Conservation (phyloP, 2,329 filamentous ascomycete genomes). For the Botrytis fragariae region DNA sequence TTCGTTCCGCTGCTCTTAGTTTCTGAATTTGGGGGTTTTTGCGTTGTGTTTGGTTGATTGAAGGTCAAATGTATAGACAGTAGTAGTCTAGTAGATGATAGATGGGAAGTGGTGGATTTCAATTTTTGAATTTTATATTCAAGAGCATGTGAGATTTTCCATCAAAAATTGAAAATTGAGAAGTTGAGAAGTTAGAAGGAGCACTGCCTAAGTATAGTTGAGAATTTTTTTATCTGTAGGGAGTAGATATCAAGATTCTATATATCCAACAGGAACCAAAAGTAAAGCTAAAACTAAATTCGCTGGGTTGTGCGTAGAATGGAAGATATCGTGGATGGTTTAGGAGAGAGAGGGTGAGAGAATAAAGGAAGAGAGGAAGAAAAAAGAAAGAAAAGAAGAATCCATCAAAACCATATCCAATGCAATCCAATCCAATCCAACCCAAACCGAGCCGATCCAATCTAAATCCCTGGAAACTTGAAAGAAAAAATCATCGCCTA, state of each 20-base stretch:
- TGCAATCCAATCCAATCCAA: neutral
- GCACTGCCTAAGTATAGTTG: no score
- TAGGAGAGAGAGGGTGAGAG: neutral
- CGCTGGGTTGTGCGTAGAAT: neutral
- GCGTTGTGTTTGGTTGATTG: neutral
- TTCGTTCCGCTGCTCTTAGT: neutral
- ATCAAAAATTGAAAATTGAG: no score
- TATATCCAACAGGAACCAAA: no score
- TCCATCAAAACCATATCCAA: neutral
- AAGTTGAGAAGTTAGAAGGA: no score
- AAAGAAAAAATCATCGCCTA: neutral
- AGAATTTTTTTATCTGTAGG: no score
- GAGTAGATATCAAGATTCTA: no score
- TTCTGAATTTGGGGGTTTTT: neutral
- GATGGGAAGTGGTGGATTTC: neutral
- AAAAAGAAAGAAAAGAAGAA: neutral
- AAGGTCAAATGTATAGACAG: neutral
- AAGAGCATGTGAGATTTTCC: neutral
- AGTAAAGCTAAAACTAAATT: no score
- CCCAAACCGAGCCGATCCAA: neutral
- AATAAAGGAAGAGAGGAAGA: rapidly evolving
- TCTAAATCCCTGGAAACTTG: rapidly evolving
- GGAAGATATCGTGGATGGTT: neutral
- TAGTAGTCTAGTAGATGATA: no score
- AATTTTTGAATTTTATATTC: neutral